phyloP scores from a whole-genome alignment of 108 stramenopile genomes.

The Nitzschia palea region DNA sequence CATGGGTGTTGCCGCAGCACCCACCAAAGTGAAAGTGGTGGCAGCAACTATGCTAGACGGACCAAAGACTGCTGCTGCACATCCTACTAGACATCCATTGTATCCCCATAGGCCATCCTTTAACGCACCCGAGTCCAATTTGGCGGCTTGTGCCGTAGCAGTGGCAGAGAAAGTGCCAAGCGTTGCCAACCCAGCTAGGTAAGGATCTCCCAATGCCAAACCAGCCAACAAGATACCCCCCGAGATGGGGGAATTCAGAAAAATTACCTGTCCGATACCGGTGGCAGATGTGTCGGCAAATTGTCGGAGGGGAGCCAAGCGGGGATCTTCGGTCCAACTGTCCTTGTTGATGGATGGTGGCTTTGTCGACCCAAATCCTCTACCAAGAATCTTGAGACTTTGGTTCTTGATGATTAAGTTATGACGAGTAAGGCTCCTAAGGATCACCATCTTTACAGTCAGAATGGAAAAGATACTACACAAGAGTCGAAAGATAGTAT shows the following conservation, averaged over 20 bases:
- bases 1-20: constrained; percentile 58
- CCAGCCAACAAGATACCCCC: constrained; percentile 55
- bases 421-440: too few species aligned
- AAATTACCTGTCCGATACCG: constrained; percentile 79
- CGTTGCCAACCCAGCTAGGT: constrained; percentile 51
- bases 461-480: too few species aligned
- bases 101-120: constrained; percentile 67
- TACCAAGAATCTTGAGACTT: neutral
- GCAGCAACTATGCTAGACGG: constrained; percentile 30
- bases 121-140: constrained; percentile 40
- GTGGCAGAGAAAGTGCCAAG: constrained; percentile 60
- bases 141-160: constrained; percentile 34
- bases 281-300: constrained; percentile 33
- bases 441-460: too few species aligned
- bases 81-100: constrained; percentile 85
- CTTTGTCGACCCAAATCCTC: neutral
- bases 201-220: constrained; percentile 70
- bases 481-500: too few species aligned
- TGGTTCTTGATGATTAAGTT: too few species aligned
- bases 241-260: constrained; percentile 57
- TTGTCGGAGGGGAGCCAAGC: neutral
- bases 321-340: neutral
- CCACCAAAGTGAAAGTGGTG: constrained; percentile 47
- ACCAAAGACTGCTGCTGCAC: constrained; percentile 75
- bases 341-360: neutral